phyloP scores from a whole-genome alignment of 2,329 filamentous ascomycete species.

The Cadophora sp. region DNA sequence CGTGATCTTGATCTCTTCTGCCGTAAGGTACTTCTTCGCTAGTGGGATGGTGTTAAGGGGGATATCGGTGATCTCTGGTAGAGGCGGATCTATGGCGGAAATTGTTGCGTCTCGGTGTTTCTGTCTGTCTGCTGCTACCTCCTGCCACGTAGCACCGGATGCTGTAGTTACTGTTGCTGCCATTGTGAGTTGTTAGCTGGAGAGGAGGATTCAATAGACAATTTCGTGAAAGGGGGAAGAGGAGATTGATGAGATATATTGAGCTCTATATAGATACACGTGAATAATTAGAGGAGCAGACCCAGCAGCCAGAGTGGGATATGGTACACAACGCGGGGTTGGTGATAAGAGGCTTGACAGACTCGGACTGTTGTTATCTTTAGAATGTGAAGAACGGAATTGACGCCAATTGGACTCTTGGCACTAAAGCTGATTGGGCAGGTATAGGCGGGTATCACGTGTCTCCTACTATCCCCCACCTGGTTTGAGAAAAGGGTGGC shows the following conservation, averaged over 20 bases:
- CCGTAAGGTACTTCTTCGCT: slow-evolving; percentile 53
- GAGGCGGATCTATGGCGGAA: slow-evolving; percentile 47
- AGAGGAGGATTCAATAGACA: background rate
- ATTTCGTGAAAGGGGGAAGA: background rate
- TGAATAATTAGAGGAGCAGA: background rate
- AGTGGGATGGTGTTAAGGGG: slow-evolving; percentile 54
- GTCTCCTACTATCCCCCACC: background rate
- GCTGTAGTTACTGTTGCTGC: slow-evolving; percentile 40
- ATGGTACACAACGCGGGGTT: slow-evolving; percentile 14
- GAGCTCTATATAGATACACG: slow-evolving; percentile 26
- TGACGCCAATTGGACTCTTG: slow-evolving; percentile 40
- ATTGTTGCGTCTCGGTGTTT: slow-evolving; percentile 54
- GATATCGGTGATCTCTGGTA: slow-evolving; percentile 47
- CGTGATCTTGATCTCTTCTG: slow-evolving; percentile 57
- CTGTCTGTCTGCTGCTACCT: slow-evolving; percentile 53
- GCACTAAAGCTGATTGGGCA: slow-evolving; percentile 45
- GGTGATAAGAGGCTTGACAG: background rate
- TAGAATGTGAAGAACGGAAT: slow-evolving; percentile 51
- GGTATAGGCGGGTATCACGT: background rate
- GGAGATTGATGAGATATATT: slow-evolving; percentile 13
- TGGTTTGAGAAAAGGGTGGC: too few relatives aligned
- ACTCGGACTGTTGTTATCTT: background rate
- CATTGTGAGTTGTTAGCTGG: slow-evolving; percentile 29
- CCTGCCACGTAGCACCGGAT: slow-evolving; percentile 50
- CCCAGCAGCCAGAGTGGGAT: background rate